Base-by-base conservation (phyloP, 257 asterid species). In the Solanum tarijense region DNA sequence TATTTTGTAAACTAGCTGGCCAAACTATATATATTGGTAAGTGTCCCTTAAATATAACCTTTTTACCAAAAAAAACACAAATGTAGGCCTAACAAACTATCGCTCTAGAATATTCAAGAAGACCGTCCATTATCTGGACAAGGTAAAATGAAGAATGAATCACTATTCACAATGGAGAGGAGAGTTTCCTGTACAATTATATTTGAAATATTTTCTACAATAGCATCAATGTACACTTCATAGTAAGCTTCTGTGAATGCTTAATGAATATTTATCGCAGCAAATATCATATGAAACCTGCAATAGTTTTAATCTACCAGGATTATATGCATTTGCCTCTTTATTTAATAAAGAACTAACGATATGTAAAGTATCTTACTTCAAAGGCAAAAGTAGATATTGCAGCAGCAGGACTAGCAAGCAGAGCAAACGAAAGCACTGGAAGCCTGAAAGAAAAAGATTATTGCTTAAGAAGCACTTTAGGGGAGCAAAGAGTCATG, bases 401-500 rank as follows among this genome's bases (percentile, higher is more conserved):
- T 60, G 88, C 93, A 71, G 91, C 73, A 83, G 89, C 92, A 82
- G 93, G 92, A 83, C 92, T 87, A 52, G 92, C 91, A 55, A 91
- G 76, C 34, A 91, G 68, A 58, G 90, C 89, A 88, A 91, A 91
- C 20, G 91, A 48, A 38, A 90, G 89, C 78, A 91, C 93, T 16
- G 92, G 89, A 71, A 88, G 87, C 88, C 93, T 91, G 93, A 87
- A 90, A 89, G 69, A 82, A 48, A 82, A 82, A 48, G 29, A 52
- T 81, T 43, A 18, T 31, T 82, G 25, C 86, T 48, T 48, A 31
- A 31, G 71, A 82, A 48, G 39, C 69, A 48, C 58, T 31, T 48
- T 48, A 48, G 27, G 69, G n/a, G 68, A 82, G 69, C 39, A 31
- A 82, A 29, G 29, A 48, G 86, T 48, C 69, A 82, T 29, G 66